Evolutionary conservation across 1,139 yeast genomes (phyloP).

Genomic region (Pichia sp.): DNA sequence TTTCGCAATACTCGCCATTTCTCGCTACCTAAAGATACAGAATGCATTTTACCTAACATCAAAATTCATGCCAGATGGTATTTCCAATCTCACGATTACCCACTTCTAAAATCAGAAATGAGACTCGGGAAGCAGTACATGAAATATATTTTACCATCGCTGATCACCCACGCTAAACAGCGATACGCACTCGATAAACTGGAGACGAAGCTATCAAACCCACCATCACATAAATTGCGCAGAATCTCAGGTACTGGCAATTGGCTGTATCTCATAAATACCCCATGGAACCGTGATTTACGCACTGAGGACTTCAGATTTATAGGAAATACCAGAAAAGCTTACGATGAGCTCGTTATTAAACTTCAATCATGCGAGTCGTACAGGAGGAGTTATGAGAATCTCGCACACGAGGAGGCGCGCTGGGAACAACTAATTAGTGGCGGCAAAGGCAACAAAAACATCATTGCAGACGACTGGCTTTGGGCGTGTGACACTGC

Average conservation of each 20-base stretch:
- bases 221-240: conserved; percentile 17
- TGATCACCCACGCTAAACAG: conserved; percentile 16
- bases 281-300: conserved; percentile 24
- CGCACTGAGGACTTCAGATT: conserved; percentile 8
- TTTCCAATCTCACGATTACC: neutral
- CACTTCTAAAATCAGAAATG: neutral
- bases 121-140: conserved; percentile 20
- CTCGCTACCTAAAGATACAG: conserved; percentile 3
- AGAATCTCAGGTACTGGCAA: conserved; percentile 18
- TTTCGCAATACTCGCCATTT: conserved; percentile 5
- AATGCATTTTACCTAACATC: conserved; percentile 2
- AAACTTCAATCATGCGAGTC: conserved; percentile 16
- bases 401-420: conserved; percentile 21
- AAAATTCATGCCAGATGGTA: conserved; percentile 8
- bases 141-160: neutral
- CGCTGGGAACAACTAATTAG: conserved; percentile 20
- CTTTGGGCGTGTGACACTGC: conserved; percentile 17
- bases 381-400: conserved; percentile 12
- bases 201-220: conserved; percentile 12
- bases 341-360: conserved; percentile 14
- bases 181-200: conserved; percentile 10
- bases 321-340: conserved; percentile 9
- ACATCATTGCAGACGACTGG: conserved; percentile 13
- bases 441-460: conserved; percentile 23
- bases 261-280: conserved; percentile 15